These are phyloP conservation scores for Papiliotrema terrestris DNA, from an alignment of 1,284 basidiomycete species.

Conservation along the genomic window DNA sequence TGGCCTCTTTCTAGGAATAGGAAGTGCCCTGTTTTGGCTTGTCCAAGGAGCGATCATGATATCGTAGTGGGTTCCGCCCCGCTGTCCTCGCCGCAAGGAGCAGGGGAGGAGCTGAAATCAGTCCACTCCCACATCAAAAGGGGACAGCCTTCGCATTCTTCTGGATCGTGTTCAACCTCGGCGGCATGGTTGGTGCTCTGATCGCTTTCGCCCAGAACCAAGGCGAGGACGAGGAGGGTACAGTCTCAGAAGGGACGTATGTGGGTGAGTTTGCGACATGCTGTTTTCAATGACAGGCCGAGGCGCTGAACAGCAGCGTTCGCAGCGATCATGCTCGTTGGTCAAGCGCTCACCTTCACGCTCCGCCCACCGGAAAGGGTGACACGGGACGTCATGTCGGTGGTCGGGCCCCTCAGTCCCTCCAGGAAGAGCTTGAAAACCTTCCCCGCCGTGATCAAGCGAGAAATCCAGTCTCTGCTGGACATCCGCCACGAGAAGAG, in stretches of 20 bases:
- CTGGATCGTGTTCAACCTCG: conserved; percentile 71
- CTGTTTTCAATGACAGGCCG: background rate
- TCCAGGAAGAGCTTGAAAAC: conserved; percentile 1
- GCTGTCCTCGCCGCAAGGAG: background rate
- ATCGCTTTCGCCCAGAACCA: conserved; percentile 57
- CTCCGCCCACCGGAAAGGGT: conserved; percentile 4
- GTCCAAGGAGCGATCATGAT: conserved; percentile 12
- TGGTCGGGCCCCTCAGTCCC: background rate
- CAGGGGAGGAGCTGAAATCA: conserved; percentile 65
- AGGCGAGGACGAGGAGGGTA: conserved; percentile 3
- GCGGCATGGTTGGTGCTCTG: conserved; percentile 64
- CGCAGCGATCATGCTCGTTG: conserved; percentile 9
- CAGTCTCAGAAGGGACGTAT: conserved; percentile 3
- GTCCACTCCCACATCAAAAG: conserved; percentile 67
- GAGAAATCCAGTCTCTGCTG: conserved; percentile 6
- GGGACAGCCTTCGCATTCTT: conserved; percentile 71
- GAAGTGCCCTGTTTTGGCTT: conserved; percentile 77
- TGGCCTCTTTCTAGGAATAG: conserved; percentile 75
- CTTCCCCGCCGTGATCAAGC: conserved; percentile 3
- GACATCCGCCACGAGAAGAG: conserved; percentile 11
- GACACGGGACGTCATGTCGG: conserved; percentile 5
- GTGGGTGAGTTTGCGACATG: conserved; percentile 1
- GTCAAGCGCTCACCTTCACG: background rate
- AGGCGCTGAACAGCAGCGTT: background rate
- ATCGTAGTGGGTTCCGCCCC: conserved; percentile 1